A percentile compares a stretch with the other conserved stretches of the same genome.
phyloP scores from a whole-genome alignment of 106 monocot genomes.

The Alisma plantagoaquatica region DNA sequence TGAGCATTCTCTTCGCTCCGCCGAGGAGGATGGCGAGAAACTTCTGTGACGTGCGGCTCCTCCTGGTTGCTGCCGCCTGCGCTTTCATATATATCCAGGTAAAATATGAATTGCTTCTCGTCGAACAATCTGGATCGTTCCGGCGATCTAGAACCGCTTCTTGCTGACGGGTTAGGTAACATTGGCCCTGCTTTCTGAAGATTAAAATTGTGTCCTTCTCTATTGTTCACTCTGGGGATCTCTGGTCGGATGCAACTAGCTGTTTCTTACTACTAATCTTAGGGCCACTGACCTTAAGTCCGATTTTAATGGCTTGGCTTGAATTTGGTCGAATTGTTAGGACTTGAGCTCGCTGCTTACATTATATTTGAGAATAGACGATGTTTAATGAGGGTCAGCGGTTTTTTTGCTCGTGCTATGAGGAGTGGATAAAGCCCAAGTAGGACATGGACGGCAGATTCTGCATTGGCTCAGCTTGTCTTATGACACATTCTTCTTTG shows the following conservation, averaged over 20 bases:
- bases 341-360: no score
- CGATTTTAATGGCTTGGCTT: neutral
- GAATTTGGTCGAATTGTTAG: no score
- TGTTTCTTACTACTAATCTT: neutral
- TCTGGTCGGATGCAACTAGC: neutral
- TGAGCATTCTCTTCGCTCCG: neutral
- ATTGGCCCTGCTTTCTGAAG: neutral
- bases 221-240: neutral
- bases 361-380: no score
- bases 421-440: no score
- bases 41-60: slow-evolving; percentile 51
- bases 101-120: neutral
- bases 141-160: neutral
- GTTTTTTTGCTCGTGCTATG: no score
- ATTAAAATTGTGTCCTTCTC: neutral
- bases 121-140: no score
- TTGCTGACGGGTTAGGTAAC: neutral
- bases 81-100: slow-evolving; percentile 90
- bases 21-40: slow-evolving; percentile 38
- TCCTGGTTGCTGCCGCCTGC: slow-evolving; percentile 45
- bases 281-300: neutral
- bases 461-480: no score
- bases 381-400: no score
- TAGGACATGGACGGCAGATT: no score
- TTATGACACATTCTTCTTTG: no score